These are phyloP conservation scores for Trichocladium uniseriatum DNA, from an alignment of 495 filamentous ascomycete species.

Conservation along the genomic window DNA sequence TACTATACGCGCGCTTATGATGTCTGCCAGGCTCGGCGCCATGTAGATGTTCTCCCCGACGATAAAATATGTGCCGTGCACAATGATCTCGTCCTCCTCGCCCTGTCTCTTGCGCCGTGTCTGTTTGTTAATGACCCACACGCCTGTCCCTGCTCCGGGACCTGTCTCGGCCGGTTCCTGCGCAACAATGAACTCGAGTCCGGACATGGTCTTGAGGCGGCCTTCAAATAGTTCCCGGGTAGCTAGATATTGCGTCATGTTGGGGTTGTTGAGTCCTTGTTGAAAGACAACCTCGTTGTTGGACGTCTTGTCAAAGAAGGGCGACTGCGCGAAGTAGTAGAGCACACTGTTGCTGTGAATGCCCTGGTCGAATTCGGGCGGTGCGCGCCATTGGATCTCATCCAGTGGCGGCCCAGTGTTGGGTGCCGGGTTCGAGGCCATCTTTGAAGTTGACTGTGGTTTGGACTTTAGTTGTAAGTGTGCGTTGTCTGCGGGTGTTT, in stretches of 20 bases:
- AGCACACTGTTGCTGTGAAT: constrained; percentile 61
- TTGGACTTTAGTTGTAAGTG: too few relatives aligned
- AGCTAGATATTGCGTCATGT: constrained; percentile 46
- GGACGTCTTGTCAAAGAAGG: constrained; percentile 82
- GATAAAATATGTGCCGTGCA: constrained; percentile 74
- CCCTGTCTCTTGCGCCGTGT: constrained; percentile 52
- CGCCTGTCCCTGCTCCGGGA: constrained; percentile 54
- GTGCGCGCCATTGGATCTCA: constrained; percentile 68
- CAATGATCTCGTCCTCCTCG: constrained; percentile 54
- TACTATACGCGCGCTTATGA: constrained; percentile 70
- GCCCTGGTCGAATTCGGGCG: constrained; percentile 47
- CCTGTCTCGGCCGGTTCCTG: constrained; percentile 62
- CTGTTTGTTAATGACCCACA: constrained; percentile 94
- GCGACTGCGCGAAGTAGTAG: constrained; percentile 81
- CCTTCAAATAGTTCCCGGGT: constrained; percentile 75
- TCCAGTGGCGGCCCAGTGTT: constrained; percentile 54
- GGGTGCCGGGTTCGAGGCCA: constrained; percentile 6
- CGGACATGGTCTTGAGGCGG: constrained; percentile 65
- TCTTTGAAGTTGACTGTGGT: not conserved
- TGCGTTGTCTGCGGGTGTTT: too few relatives aligned
- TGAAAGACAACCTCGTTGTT: constrained; percentile 73
- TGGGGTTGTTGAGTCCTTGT: constrained; percentile 64
- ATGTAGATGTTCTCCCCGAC: constrained; percentile 81
- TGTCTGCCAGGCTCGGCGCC: constrained; percentile 72
- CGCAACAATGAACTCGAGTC: constrained; percentile 72